These are phyloP conservation scores for Lindgomyces ingoldianus DNA, from an alignment of 495 filamentous ascomycete species.

Conservation along the genomic window DNA sequence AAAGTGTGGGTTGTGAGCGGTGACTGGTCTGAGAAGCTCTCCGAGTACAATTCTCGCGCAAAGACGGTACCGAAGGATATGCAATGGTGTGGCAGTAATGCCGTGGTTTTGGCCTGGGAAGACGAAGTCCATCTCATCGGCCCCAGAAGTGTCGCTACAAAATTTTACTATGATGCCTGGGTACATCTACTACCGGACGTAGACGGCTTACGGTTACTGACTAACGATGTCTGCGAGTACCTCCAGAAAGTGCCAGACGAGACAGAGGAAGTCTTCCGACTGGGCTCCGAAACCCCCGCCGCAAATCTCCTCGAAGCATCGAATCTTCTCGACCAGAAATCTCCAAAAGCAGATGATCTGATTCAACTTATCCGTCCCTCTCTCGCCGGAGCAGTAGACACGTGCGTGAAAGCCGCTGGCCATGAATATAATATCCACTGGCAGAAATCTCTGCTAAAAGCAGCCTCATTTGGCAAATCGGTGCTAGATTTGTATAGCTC, in stretches of 20 bases:
- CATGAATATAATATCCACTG: slow-evolving; percentile 86
- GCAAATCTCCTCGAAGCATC: slow-evolving; percentile 91
- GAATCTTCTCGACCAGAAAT: slow-evolving; percentile 87
- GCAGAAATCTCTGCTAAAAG: slow-evolving; percentile 94
- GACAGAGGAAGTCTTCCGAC: slow-evolving; percentile 82
- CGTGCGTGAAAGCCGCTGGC: slow-evolving; percentile 86
- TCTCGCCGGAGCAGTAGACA: slow-evolving; percentile 87
- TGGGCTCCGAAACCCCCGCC: slow-evolving; percentile 82
- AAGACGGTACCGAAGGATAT: slow-evolving; percentile 84
- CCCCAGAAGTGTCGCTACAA: slow-evolving; percentile 73
- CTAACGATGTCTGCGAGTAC: slow-evolving; percentile 92
- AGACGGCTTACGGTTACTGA: slow-evolving; percentile 84
- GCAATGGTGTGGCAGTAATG: slow-evolving; percentile 95
- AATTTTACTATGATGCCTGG: slow-evolving; percentile 86
- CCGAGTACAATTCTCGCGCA: slow-evolving; percentile 86
- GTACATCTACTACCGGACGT: slow-evolving; percentile 87
- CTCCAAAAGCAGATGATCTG: slow-evolving; percentile 95
- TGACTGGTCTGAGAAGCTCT: slow-evolving; percentile 88
- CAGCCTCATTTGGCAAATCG: slow-evolving; percentile 95
- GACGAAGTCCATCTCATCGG: slow-evolving; percentile 97
- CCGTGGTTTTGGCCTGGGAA: slow-evolving; percentile 92
- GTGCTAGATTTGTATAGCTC: slow-evolving; percentile 94
- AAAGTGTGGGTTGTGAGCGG: slow-evolving; percentile 91
- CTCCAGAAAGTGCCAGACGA: slow-evolving; percentile 88
- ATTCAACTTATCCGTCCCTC: slow-evolving; percentile 88